A percentile compares a stretch with the other conserved stretches of the same genome.
Evolutionary conservation across 257 asterid species (phyloP).

Genomic region (Lycium barbarum): DNA sequence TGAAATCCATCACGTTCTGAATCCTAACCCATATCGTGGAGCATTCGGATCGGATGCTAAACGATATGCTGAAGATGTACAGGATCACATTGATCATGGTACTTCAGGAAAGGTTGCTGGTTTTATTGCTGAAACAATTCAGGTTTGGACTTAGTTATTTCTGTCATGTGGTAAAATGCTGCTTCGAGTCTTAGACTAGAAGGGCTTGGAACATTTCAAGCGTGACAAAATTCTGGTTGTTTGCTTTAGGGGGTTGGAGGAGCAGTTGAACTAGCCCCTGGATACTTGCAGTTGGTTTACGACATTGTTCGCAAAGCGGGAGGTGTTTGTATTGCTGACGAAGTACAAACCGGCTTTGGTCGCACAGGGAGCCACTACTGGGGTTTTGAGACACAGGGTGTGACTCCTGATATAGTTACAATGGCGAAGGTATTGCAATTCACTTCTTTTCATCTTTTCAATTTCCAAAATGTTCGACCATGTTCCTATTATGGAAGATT

Average conservation of each 20-base stretch:
- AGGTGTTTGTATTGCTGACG: slow-evolving; percentile 98
- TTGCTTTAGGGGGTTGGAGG: slow-evolving; percentile 93
- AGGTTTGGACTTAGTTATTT: slow-evolving; percentile 51
- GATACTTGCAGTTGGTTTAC: slow-evolving; percentile 85
- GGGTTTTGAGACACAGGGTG: slow-evolving; percentile 98
- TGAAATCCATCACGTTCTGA: slow-evolving; percentile 90
- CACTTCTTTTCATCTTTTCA: neutral
- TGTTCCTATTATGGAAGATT: neutral
- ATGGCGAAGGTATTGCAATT: slow-evolving; percentile 84
- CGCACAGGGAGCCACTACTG: slow-evolving; percentile 95
- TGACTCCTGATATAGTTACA: slow-evolving; percentile 93
- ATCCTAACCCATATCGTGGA: slow-evolving; percentile 95
- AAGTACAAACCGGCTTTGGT: slow-evolving; percentile 98
- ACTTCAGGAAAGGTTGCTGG: slow-evolving; percentile 94
- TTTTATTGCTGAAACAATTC: slow-evolving; percentile 96
- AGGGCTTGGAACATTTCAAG: slow-evolving; percentile 13
- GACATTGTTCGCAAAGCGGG: slow-evolving; percentile 88
- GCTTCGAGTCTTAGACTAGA: neutral
- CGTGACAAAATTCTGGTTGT: slow-evolving; percentile 29
- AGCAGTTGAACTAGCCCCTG: slow-evolving; percentile 95
- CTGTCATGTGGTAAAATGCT: neutral
- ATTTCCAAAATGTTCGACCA: neutral
- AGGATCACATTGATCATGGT: slow-evolving; percentile 95
- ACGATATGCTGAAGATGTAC: slow-evolving; percentile 82
- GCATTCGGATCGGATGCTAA: slow-evolving; percentile 82